phyloP scores from a whole-genome alignment of 75 land plant genomes.

The Cupressus sempervirens region DNA sequence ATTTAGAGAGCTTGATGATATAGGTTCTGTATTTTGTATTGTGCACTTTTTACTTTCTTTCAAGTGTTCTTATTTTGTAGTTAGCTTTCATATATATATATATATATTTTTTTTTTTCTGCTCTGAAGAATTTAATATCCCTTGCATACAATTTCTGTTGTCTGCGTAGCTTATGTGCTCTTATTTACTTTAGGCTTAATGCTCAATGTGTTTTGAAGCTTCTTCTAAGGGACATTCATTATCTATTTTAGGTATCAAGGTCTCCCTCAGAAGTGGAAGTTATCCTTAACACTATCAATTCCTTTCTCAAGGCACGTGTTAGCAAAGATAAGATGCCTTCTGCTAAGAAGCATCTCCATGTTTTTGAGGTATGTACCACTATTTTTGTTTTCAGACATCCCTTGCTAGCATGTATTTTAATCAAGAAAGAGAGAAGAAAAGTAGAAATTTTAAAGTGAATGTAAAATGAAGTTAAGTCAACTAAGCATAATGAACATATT shows the following conservation, averaged over 20 bases:
- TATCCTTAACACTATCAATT: slow-evolving; percentile 55
- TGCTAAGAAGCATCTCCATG: slow-evolving; percentile 62
- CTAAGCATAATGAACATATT: background rate
- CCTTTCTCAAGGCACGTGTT: slow-evolving; percentile 33
- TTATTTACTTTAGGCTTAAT: background rate
- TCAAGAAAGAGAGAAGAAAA: background rate
- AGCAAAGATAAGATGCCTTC: slow-evolving; percentile 43
- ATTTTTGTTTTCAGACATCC: background rate
- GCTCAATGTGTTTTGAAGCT: background rate
- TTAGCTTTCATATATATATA: background rate
- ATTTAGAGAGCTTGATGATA: background rate
- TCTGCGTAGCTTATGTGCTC: background rate
- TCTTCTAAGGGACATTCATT: slow-evolving; percentile 5
- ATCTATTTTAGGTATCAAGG: slow-evolving; percentile 53
- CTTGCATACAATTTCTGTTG: background rate
- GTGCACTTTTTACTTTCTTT: background rate
- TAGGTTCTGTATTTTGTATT: background rate
- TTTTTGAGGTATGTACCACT: slow-evolving; percentile 65
- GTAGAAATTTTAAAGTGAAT: background rate
- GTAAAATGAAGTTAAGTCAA: background rate
- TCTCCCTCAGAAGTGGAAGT: slow-evolving; percentile 81
- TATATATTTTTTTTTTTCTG: background rate
- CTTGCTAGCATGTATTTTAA: background rate
- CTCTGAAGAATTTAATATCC: background rate
- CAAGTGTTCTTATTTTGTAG: background rate